Conservation (phyloP, 2,329 filamentous ascomycete species). For the Cephalotrichum gorgonifer region DNA sequence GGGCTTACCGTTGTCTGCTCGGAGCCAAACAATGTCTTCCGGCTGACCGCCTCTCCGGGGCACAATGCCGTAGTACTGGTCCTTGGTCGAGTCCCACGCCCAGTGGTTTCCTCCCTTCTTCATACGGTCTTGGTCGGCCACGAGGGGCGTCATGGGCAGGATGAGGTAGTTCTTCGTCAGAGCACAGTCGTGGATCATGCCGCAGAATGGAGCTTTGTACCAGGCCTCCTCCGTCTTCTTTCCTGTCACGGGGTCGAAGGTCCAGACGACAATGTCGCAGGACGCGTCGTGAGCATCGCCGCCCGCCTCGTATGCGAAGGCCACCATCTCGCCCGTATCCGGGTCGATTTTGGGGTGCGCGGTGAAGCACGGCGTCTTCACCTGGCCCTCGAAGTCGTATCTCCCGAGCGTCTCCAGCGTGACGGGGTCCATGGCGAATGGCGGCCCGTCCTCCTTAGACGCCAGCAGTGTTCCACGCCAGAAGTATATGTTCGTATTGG, state of each 20-base stretch:
- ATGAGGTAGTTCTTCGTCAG: conserved; percentile 36
- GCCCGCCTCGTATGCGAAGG: conserved; percentile 39
- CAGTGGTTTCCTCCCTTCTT: conserved; percentile 37
- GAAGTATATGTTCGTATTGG: conserved; percentile 50
- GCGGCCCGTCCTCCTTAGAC: conserved; percentile 42
- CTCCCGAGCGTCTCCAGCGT: conserved; percentile 38
- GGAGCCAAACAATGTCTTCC: conserved; percentile 41
- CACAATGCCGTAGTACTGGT: conserved; percentile 44
- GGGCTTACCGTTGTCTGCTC: conserved; percentile 36
- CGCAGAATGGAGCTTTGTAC: conserved; percentile 37
- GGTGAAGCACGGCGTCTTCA: conserved; percentile 34
- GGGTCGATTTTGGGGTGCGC: conserved; percentile 44
- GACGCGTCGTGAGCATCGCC: conserved; percentile 30
- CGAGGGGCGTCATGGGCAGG: conserved; percentile 35
- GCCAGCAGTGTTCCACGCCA: conserved; percentile 45
- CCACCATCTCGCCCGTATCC: conserved; percentile 38
- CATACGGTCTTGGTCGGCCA: conserved; percentile 30
- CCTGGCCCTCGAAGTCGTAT: conserved; percentile 41
- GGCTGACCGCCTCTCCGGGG: conserved; percentile 36
- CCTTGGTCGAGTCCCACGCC: conserved; percentile 41
- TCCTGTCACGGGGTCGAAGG: conserved; percentile 25
- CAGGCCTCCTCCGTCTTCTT: conserved; percentile 33
- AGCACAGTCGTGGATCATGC: conserved; percentile 42
- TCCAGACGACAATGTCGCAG: conserved; percentile 34
- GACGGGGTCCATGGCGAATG: conserved; percentile 37